phyloP scores from a whole-genome alignment of 257 asterid species.

The Solanum dulcamara region DNA sequence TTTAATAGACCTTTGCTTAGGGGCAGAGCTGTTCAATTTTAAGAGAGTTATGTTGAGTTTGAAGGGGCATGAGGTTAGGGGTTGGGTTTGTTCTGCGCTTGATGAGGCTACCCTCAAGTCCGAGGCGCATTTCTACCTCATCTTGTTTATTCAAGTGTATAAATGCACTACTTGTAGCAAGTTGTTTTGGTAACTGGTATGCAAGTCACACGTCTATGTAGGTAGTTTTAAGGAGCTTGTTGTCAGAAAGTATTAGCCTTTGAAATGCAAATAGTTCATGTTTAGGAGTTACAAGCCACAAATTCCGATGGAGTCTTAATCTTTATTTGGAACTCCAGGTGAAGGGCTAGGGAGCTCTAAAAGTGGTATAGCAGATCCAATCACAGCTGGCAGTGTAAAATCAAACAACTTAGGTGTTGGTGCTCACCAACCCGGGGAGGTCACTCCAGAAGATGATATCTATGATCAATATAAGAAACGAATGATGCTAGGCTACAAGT shows the following conservation, averaged over 20 bases:
- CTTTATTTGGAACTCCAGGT: slow-evolving; percentile 26
- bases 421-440: slow-evolving; percentile 86
- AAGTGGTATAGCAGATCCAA: slow-evolving; percentile 80
- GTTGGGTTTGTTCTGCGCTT: background rate
- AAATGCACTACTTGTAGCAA: background rate
- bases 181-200: background rate
- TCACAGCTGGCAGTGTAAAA: slow-evolving; percentile 71
- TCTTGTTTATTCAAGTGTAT: background rate
- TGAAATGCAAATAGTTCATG: background rate
- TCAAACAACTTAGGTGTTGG: slow-evolving; percentile 86
- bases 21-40: background rate
- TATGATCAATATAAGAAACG: slow-evolving; percentile 94
- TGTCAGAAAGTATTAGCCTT: background rate
- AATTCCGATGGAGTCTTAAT: background rate
- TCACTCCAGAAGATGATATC: slow-evolving; percentile 76
- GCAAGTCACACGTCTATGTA: background rate
- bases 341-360: slow-evolving; percentile 89
- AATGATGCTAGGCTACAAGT: slow-evolving; percentile 88
- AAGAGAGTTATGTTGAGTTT: background rate
- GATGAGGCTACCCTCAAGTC: background rate
- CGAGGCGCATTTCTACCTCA: background rate
- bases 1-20: background rate
- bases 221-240: background rate
- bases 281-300: background rate
- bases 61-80: background rate